These are phyloP conservation scores for Meredithiella fracta DNA, from an alignment of 2,329 filamentous ascomycete genomes.

Conservation along the genomic window DNA sequence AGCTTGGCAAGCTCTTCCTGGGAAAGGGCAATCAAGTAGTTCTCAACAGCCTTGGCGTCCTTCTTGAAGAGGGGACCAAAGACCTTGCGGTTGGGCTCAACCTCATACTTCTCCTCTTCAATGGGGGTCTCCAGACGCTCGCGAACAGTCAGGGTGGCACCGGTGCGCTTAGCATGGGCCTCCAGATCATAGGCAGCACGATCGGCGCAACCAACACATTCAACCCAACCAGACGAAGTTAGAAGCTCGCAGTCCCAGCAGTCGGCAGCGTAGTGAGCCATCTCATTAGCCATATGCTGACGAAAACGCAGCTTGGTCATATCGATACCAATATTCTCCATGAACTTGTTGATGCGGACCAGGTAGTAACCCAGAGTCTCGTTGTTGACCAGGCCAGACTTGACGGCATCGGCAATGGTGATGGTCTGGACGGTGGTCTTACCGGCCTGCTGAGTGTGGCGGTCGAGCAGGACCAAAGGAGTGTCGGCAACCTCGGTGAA, in stretches of 20 bases:
- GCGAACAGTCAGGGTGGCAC: constrained; percentile 68
- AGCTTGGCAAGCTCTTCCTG: constrained; percentile 73
- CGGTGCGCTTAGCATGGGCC: constrained; percentile 87
- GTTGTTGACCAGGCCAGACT: constrained; percentile 73
- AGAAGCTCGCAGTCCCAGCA: constrained; percentile 95
- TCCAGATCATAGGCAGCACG: constrained; percentile 86
- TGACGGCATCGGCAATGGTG: constrained; percentile 73
- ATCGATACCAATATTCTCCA: constrained; percentile 77
- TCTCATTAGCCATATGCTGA: constrained; percentile 74
- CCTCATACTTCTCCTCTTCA: constrained; percentile 69
- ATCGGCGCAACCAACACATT: constrained; percentile 94
- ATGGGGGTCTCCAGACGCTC: constrained; percentile 65
- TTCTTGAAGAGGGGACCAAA: constrained; percentile 94
- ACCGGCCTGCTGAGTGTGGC: constrained; percentile 70
- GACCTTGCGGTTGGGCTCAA: constrained; percentile 86
- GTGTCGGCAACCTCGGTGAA: constrained; percentile 75
- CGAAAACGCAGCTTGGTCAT: constrained; percentile 80
- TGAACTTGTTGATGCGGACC: constrained; percentile 80
- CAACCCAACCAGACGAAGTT: constrained; percentile 91
- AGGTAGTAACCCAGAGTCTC: constrained; percentile 97
- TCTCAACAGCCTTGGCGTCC: constrained; percentile 72
- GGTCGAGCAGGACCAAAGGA: constrained; percentile 70
- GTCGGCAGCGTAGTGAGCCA: constrained; percentile 84
- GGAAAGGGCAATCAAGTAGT: constrained; percentile 55
- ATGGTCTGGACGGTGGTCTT: constrained; percentile 60